These are phyloP conservation scores for Mediolabrus comicus DNA, from an alignment of 108 stramenopile species.

Conservation along the genomic window DNA sequence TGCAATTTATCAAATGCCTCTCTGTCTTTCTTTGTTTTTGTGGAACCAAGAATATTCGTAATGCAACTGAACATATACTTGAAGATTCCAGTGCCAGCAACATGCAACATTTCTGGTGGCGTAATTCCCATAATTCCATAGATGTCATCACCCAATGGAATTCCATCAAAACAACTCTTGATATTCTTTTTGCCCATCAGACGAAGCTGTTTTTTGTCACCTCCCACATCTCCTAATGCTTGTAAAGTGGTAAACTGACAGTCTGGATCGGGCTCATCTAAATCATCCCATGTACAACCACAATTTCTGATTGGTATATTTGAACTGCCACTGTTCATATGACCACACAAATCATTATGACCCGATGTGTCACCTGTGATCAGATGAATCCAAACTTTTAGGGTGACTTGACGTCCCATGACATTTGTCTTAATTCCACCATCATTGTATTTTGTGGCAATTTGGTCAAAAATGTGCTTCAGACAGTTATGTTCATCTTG, in stretches of 20 bases:
- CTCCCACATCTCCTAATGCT: too few relatives aligned
- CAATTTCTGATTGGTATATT: background rate
- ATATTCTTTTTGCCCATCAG: background rate
- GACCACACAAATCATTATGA: too few relatives aligned
- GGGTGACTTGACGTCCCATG: background rate
- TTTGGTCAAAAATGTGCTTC: background rate
- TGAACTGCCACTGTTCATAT: too few relatives aligned
- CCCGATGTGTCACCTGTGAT: background rate
- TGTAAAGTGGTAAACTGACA: background rate
- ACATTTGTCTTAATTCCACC: background rate
- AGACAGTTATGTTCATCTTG: background rate
- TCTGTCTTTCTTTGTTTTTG: too few relatives aligned
- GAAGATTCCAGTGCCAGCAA: too few relatives aligned
- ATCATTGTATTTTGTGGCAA: background rate
- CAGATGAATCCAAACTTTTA: background rate
- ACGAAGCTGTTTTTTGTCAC: too few relatives aligned
- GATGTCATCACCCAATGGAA: background rate
- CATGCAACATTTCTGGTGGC: background rate
- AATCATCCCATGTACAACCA: background rate
- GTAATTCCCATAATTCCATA: background rate
- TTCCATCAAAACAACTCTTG: background rate
- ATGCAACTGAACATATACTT: too few relatives aligned
- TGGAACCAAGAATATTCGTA: too few relatives aligned
- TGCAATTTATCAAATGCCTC: too few relatives aligned
- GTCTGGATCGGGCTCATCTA: background rate